phyloP scores from a whole-genome alignment of 176 grass and related monocot genomes.

The Zoysia japonica region DNA sequence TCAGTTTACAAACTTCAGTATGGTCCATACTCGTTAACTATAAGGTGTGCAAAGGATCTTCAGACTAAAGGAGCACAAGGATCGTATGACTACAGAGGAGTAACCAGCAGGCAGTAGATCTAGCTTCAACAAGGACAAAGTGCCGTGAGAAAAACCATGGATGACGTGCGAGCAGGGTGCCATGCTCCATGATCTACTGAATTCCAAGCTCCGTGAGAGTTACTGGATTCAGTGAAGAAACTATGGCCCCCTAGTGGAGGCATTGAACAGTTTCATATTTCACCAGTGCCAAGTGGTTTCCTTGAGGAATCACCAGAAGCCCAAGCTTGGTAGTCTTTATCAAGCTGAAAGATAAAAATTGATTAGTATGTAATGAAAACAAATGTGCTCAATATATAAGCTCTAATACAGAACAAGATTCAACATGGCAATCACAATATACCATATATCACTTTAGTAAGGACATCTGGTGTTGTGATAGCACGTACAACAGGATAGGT shows the following conservation, averaged over 20 bases:
- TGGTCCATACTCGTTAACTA: neutral
- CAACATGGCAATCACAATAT: neutral
- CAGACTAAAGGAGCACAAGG: neutral
- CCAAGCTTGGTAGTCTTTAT: conserved; percentile 91
- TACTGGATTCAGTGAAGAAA: conserved; percentile 23
- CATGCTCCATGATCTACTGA: neutral
- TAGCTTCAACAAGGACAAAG: neutral
- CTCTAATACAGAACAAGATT: neutral
- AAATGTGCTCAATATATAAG: conserved; percentile 12
- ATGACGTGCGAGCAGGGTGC: conserved; percentile 20
- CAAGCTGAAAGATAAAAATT: conserved; percentile 59
- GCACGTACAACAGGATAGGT: neutral
- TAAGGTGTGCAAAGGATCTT: neutral
- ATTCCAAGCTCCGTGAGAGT: too few relatives aligned
- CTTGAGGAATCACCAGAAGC: conserved; percentile 87
- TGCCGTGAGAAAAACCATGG: conserved; percentile 14
- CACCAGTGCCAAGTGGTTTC: conserved; percentile 82
- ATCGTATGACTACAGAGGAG: neutral
- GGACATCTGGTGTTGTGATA: conserved; percentile 5
- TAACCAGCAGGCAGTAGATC: neutral
- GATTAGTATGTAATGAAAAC: conserved; percentile 2
- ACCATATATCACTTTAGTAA: neutral
- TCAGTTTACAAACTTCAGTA: neutral
- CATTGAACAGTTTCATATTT: conserved; percentile 67
- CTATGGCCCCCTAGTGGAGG: conserved; percentile 19